Conservation (phyloP, 148 eudicot species). For the Polygonum maritimum region DNA sequence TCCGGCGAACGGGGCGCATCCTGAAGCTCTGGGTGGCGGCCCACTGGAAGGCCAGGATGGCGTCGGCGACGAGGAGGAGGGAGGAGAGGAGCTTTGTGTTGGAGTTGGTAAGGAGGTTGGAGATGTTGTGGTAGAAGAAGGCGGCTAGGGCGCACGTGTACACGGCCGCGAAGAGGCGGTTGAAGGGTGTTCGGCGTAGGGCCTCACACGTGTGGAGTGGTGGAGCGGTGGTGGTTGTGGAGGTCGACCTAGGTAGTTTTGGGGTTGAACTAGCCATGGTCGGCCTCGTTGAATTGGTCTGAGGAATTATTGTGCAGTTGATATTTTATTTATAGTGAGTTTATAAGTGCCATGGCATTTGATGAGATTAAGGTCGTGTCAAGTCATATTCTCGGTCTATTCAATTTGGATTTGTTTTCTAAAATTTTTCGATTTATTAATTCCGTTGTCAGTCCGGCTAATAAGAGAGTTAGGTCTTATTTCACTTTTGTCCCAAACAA, state of each 20-base stretch:
- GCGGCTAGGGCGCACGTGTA: slow-evolving; percentile 40
- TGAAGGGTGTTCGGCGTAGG: slow-evolving; percentile 27
- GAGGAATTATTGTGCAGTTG: no score
- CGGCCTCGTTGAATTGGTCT: background rate
- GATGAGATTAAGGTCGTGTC: no score
- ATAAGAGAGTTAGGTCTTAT: no score
- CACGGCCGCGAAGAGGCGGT: slow-evolving; percentile 46
- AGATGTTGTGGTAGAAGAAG: slow-evolving; percentile 40
- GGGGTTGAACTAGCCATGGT: background rate
- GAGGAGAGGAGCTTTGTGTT: slow-evolving; percentile 14
- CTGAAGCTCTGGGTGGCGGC: slow-evolving; percentile 41
- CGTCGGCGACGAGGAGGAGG: slow-evolving; percentile 39
- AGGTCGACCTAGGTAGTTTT: background rate
- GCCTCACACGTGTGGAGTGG: slow-evolving; percentile 28
- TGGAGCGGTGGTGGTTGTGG: background rate
- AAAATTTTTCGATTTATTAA: no score
- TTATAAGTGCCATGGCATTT: no score
- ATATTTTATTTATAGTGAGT: no score
- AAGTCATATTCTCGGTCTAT: no score
- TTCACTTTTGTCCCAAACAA: no score
- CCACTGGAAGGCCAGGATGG: slow-evolving; percentile 53
- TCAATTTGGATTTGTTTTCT: no score
- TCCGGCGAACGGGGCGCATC: slow-evolving; percentile 42
- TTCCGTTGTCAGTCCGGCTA: no score
- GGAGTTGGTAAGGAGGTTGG: slow-evolving; percentile 22